Base-by-base conservation (phyloP, 495 filamentous ascomycete genomes). In the Astrocystis sublimbata region DNA sequence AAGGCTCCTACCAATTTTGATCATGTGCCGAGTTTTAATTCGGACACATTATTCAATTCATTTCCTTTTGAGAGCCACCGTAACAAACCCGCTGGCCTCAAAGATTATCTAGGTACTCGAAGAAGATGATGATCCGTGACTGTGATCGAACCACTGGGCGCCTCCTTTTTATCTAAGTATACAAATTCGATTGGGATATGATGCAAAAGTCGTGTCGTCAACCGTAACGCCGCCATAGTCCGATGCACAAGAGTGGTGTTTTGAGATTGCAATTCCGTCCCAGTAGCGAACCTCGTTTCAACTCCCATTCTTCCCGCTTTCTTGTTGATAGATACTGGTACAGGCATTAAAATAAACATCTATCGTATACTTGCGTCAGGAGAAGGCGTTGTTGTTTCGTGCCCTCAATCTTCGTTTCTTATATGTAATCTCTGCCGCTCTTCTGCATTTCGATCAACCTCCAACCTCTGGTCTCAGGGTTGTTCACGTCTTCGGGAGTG, bases 361-460 rank as follows among this genome's bases (percentile, higher is more conserved):
- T 65, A 63, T 72, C 61, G 46, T 54, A 62, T 61, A 63, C 45
- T 26, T 38, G 28, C 54, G 33, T 56, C 49, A 36, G 38, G 46
- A 51, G 60, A 56, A 42, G 33, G 26, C 51, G n/a, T n/a, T 56
- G 30, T 53, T 17, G 9, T 58, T 26, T 46, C 51, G 26, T 23
- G 51, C n/a, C 42, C 33, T 47, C n/a, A n/a, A n/a, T n/a, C n/a
- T n/a, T n/a, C n/a, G 45, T 65, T 56, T 13, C 35, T 68, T 66
- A 67, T 63, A 92, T 91, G 70, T 94, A 98, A 78, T 98, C 94
- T 73, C 96, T 86, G 59, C 89, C 93, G 76, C 90, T 94, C 88
- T 98, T 98, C 78, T 98, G 94, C 78, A 98, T 82, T 82, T 98
- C 94, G 72, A 98, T 96, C 74, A 98, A 79, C 69, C 92, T 85